phyloP scores from a whole-genome alignment of 2,329 filamentous ascomycete species.

The Cordyceps tenuipes region DNA sequence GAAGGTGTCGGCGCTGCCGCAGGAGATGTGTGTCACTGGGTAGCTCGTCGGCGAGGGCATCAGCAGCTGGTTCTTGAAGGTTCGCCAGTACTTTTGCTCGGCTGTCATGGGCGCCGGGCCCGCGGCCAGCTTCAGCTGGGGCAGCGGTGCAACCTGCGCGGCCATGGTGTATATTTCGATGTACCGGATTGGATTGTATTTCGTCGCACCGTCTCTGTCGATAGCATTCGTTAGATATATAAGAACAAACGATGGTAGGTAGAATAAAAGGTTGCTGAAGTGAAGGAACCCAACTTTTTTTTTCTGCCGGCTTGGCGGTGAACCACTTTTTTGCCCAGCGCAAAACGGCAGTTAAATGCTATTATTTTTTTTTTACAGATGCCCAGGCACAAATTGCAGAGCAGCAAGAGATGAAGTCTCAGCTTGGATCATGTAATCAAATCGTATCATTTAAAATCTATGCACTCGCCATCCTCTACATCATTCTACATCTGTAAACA shows the following conservation, averaged over 20 bases:
- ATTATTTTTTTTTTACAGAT: not conserved
- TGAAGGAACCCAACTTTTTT: slow-evolving; percentile 17
- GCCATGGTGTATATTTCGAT: slow-evolving; percentile 52
- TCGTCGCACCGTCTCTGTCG: not conserved
- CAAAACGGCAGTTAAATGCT: no score
- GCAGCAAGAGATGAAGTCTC: not conserved
- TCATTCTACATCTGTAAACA: not conserved
- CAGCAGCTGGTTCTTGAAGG: slow-evolving; percentile 84
- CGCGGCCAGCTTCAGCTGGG: slow-evolving; percentile 72
- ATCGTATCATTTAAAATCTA: not conserved
- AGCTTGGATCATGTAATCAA: not conserved
- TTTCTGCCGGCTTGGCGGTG: slow-evolving; percentile 16
- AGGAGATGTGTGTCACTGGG: slow-evolving; percentile 84
- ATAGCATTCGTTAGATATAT: not conserved
- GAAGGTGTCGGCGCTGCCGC: slow-evolving; percentile 58
- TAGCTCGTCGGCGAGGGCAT: slow-evolving; percentile 86
- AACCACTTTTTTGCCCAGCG: slow-evolving; percentile 3
- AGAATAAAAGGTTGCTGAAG: not conserved
- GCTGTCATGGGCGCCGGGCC: slow-evolving; percentile 77
- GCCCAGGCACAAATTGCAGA: not conserved
- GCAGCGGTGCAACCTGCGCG: slow-evolving; percentile 72
- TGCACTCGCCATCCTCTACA: not conserved
- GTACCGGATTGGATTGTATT: not conserved
- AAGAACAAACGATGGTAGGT: not conserved
- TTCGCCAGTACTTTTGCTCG: slow-evolving; percentile 93